Evolutionary conservation across 805 yeast genomes (phyloP), one percentile per base, ranked within the genome.

Genomic region (Lipomyces yamanashiensis): DNA sequence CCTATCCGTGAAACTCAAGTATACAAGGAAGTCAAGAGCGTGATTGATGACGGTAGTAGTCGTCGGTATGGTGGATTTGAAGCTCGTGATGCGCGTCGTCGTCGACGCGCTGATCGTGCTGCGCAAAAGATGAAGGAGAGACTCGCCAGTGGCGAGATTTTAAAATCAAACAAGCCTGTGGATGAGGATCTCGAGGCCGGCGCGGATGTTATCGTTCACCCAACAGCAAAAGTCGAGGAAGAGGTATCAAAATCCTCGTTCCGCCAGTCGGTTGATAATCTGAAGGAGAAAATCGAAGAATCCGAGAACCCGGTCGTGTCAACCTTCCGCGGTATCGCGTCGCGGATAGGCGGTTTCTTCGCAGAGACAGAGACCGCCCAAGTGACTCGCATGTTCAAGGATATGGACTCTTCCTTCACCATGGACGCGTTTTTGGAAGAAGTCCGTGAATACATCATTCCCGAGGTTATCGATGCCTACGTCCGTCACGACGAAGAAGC

Each of bases 321-420:
- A 10, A 77, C 88, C 47, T 78, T 95, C 59, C 86, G 99, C 79
- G 89, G 93, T 21, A 79, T 95, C 28, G 74, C 89, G 47, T 90
- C 87, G 74, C 89, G 90, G 74, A 79, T 95, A 61, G 87, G 95
- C 7, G 91, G 96, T 6, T 86, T 92, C 73, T 92, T 92, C 74
- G 95, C 95, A 47, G 99, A 95, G 79, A 95, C 98, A 43, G 99
- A 95, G 79, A 86, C 90, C 68, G 98, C 97, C 23, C 88, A 88
- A 76, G 99, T 92, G n/a, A 81, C 89, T 67, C 86, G 88, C 70
- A 85, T 87, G 73, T 90, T 95, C 80, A 89, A 85, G 78, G 84
- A 86, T 74, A 87, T 93, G 84, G 99, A 95, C 77, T 97, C 98
- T 58, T 80, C 84, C 45, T 95, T 95, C 81, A 86, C 85, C 67